Base-by-base conservation (phyloP, 129 eudicot species). In the Ambrosia artemisiifolia region DNA sequence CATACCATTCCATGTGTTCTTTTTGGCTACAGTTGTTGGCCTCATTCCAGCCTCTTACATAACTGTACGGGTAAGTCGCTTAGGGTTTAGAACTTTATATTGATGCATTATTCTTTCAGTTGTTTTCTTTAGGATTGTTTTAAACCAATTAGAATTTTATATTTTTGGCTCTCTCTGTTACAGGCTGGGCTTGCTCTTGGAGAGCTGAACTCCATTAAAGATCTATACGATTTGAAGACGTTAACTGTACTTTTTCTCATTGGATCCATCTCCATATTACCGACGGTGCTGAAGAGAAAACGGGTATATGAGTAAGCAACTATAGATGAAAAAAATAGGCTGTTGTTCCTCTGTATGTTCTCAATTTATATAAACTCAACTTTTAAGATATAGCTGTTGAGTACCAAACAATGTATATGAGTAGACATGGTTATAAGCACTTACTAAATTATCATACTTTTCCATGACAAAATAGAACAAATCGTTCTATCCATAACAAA, bases 181-280 rank as follows among this genome's bases (percentile, higher is more conserved):
- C 88, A 88, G 98, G 98, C 98, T 50, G 98, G 98, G 67, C 96
- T 88, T 74, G 96, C 98, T 51, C 98, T 92, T 38, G 98, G 98
- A 63, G 96, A 92, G 10, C 86, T 92, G 40, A 92, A 89, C 76
- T 92, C 98, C 1, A 83, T 92, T 30, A 92, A 92, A 87, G 98
- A 92, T 73, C 79, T 92, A 42, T 92, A 92, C 17, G 98, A 92
- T 81, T 74, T 92, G 63, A 92, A 89, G 86, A 92, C 98, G 0
- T 78, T 92, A 63, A 73, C 78, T 49, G 86, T 92, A 59, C 98
- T 92, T 71, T 92, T 92, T 80, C 88, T 92, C 70, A 89, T 92
- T 55, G 98, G 98, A 47, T 72, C 70, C 16, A 64, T 89, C 82
- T 72, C 84, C 62, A 88, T 92, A 74, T 11, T 92, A 43, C 98